Conservation (phyloP, 306 rosid species). For the Castanea crenata region DNA sequence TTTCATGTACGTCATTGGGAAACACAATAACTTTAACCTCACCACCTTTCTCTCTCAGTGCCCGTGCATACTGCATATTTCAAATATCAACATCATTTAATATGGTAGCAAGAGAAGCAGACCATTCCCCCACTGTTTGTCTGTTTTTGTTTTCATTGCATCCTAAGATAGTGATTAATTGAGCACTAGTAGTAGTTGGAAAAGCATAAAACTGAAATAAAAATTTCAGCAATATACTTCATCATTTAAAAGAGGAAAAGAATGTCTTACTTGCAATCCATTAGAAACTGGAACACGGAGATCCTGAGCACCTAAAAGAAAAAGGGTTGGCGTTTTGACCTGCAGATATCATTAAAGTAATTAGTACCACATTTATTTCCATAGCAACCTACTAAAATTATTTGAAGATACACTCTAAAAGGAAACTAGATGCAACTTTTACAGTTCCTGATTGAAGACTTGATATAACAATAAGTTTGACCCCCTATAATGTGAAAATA, state of each 20-base stretch:
- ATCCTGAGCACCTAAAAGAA: constrained; percentile 80
- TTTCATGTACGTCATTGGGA: constrained; percentile 72
- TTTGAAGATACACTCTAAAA: not conserved
- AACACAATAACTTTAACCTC: constrained; percentile 62
- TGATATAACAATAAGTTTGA: not conserved
- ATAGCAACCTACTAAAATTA: not conserved
- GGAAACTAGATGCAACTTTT: constrained; percentile 2
- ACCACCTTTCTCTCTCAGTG: constrained; percentile 78
- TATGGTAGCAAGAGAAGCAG: not conserved
- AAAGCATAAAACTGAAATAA: not conserved
- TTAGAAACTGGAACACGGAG: constrained; percentile 62
- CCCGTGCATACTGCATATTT: constrained; percentile 73
- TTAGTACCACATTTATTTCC: constrained; percentile 12
- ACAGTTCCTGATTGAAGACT: not conserved
- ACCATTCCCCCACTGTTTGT: not conserved
- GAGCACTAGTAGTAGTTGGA: not conserved
- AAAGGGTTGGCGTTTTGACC: constrained; percentile 82
- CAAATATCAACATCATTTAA: constrained; percentile 11
- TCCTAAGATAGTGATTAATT: not conserved
- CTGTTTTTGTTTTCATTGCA: not conserved
- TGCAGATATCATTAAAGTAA: constrained; percentile 30
- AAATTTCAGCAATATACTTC: not conserved
- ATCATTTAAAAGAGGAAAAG: not conserved
- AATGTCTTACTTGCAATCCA: constrained; percentile 65
- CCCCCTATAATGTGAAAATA: not conserved